phyloP scores from a whole-genome alignment of 2,329 filamentous ascomycete genomes.

The Aspergillus carbonarius region DNA sequence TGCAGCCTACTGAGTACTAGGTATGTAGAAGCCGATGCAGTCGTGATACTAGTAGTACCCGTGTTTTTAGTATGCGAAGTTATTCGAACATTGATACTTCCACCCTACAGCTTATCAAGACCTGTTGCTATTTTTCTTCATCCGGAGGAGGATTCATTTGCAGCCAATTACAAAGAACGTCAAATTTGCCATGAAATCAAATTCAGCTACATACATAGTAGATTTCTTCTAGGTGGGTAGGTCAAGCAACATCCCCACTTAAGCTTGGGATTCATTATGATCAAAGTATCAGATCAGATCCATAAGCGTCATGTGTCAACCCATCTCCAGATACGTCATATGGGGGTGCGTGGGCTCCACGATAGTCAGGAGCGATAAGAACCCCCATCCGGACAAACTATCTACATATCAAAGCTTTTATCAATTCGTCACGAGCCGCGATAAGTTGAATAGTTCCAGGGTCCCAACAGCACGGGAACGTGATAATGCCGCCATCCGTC shows the following conservation, averaged over 20 bases:
- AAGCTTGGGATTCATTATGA: neutral
- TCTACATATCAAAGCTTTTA: neutral
- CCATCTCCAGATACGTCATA: conserved; percentile 8
- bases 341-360: neutral
- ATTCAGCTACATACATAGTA: neutral
- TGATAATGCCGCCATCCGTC: conserved; percentile 51
- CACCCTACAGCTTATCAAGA: neutral
- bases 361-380: conserved; percentile 2
- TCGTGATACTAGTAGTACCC: neutral
- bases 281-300: neutral
- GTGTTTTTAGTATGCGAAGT: neutral
- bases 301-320: neutral
- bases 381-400: neutral
- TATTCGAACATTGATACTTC: neutral
- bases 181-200: neutral
- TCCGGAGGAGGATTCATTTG: neutral
- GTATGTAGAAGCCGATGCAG: neutral
- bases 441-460: conserved; percentile 54
- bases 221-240: neutral
- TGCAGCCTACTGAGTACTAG: neutral
- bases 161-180: neutral
- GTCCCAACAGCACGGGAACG: conserved; percentile 51
- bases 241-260: neutral
- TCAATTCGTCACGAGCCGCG: conserved; percentile 43
- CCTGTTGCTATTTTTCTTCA: neutral